Evolutionary conservation across 2,329 filamentous ascomycete genomes (phyloP), one percentile per base, ranked within the genome.

Genomic region (Diaporthe sp.): DNA sequence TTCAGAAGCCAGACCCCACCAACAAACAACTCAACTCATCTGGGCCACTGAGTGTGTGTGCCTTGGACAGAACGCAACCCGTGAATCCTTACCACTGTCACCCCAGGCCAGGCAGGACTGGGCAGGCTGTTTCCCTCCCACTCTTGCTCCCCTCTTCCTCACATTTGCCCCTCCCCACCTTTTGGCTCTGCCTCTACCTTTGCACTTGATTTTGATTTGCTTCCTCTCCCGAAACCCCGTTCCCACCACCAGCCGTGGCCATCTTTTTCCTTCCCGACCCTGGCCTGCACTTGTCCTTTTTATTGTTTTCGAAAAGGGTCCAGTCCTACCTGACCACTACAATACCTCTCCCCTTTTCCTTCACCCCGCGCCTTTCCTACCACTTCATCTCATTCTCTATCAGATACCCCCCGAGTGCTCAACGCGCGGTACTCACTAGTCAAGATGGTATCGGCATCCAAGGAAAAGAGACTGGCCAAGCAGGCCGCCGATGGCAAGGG

Each of bases 401-500:
- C 42, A 55, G 38, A 71, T 71, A 54, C 40, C 42, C 35, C 35
- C n/a, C 35, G n/a, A 58, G 60, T 57, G 30, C 64, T 33, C 64
- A 68, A 28, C n/a, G 54, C 47, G 13, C 64, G 64, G 64, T 68
- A 68, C 64, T 54, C 64, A 33, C 35, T 38, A 33, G 19, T 40
- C 86, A 91, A 83, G 58, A 93, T 93, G 91, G 88, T 92, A 82
- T 93, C 92, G 76, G 86, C 91, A 77, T 92, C 92, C 82, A 94
- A 94, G 85, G 91, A 92, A 80, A 93, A 93, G 88, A 88, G 92
- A 84, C 88, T 93, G 78, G 92, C 92, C 75, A 93, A 93, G 88
- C 92, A 92, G 88, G 90, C 90, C 78, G 91, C 90, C 82, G 87
- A 94, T 67, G 94, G 93, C 84, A 93, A 93, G 85, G 91, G 92